Evolutionary conservation across 1,284 basidiomycete species (phyloP), one percentile per base, ranked within the genome.

Genomic region (Anthracocystis walkeri): DNA sequence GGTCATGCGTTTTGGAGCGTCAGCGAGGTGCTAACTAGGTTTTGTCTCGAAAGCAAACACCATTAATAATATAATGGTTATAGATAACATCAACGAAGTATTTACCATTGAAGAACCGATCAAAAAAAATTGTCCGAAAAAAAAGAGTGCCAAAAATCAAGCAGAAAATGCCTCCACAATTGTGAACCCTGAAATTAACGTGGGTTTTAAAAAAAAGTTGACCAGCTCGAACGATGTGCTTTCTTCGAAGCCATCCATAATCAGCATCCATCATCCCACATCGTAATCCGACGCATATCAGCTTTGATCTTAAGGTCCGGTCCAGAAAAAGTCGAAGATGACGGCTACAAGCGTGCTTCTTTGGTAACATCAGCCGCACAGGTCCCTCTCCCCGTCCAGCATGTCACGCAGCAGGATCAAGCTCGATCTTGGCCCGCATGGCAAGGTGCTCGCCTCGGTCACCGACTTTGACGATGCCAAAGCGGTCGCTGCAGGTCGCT

Each of bases 361-460:
- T 8, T 7, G 27, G 25, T n/a, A 27, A 31, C 10, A 18, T 18
- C 40, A 21, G n/a, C 18, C 33, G 21, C 18, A 12, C 10, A 3
- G 12, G 12, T 38, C 11, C 10, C 35, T 38, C 35, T 14, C 2
- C 3, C 12, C 35, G 11, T 4, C 4, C 38, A 51, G 48, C 50
- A 65, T 58, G 48, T 14, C 50, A n/a, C 65, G 62, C 20, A 59
- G 53, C 45, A 57, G 72, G 57, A 53, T 75, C 56, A 75, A 75
- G 67, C 72, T 70, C 49, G 72, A 75, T 35, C 61, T 69, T 46
- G 72, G 66, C 45, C 50, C 58, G 31, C 62, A 70, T 31, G 72
- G 72, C 49, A 75, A 75, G 55, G 66, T 75, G 2, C 58, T 75
- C 2, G 72, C 63, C 31, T 75, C 72, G 25, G 72, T 70, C 8